phyloP scores from a whole-genome alignment of 331 rosid genomes.

The Pyracantha coccinea region DNA sequence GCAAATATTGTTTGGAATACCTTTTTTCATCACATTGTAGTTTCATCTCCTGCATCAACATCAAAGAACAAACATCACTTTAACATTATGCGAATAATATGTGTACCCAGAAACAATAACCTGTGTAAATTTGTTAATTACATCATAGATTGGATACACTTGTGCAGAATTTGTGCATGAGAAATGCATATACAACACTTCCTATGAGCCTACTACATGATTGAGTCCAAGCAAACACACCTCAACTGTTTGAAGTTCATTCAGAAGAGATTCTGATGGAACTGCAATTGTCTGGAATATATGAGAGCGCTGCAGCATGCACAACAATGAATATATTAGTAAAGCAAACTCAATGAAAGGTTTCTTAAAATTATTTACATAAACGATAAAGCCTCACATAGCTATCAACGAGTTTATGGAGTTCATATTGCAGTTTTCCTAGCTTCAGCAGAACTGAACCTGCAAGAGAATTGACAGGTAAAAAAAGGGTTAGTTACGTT shows the following conservation, averaged over 20 bases:
- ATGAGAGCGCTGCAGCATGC: conserved; percentile 75
- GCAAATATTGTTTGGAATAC: conserved; percentile 24
- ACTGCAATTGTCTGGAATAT: conserved; percentile 73
- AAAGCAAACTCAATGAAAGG: conserved; percentile 3
- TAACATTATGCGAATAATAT: not conserved
- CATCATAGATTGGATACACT: not conserved
- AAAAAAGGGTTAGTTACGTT: not conserved
- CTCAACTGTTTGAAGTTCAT: conserved; percentile 95
- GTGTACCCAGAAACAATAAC: conserved; percentile 8
- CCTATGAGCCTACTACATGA: not conserved
- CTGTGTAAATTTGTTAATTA: not conserved
- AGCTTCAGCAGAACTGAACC: conserved; percentile 78
- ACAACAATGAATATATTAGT: conserved; percentile 17
- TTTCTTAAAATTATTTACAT: not conserved
- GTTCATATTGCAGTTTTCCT: conserved; percentile 83
- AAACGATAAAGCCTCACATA: conserved; percentile 47
- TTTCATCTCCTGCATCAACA: conserved; percentile 92
- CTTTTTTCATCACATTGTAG: conserved; percentile 93
- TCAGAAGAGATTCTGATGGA: conserved; percentile 94
- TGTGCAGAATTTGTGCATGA: not conserved
- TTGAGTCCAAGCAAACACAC: conserved; percentile 33
- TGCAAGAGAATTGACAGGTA: conserved; percentile 23
- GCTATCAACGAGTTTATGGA: conserved; percentile 76
- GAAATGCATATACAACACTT: not conserved
- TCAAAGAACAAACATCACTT: conserved; percentile 10